Conservation (phyloP, 2,329 filamentous ascomycete species). For the Colletotrichum karsti region DNA sequence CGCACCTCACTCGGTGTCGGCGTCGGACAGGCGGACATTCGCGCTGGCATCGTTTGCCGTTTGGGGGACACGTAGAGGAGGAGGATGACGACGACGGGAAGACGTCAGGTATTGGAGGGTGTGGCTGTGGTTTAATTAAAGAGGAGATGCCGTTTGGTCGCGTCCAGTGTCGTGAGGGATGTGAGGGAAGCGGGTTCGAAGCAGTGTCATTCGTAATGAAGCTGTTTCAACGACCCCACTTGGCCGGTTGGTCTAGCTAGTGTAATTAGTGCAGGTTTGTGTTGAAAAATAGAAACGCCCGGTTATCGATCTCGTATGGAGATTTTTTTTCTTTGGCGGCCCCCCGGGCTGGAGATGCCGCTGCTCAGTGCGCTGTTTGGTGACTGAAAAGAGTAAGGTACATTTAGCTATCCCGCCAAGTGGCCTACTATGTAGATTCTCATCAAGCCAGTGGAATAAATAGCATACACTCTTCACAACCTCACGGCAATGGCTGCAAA, state of each 20-base stretch:
- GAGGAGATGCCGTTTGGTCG: slow-evolving; percentile 7
- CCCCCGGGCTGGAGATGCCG: background rate
- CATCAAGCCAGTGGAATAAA: too few species aligned
- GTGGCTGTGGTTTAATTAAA: slow-evolving; percentile 27
- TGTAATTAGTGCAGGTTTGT: background rate
- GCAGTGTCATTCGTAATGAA: slow-evolving; percentile 28
- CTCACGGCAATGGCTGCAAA: background rate
- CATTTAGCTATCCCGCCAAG: background rate
- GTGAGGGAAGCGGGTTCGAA: background rate
- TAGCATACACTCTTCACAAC: background rate
- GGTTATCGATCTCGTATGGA: slow-evolving; percentile 29
- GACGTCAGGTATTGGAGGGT: background rate
- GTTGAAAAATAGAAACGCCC: slow-evolving; percentile 27
- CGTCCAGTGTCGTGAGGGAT: background rate
- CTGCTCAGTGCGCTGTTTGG: background rate
- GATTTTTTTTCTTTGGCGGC: background rate
- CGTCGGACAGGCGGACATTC: background rate
- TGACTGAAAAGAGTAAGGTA: slow-evolving; percentile 12
- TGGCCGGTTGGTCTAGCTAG: background rate
- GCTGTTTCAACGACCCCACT: slow-evolving; percentile 29
- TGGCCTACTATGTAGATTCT: background rate
- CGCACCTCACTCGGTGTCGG: background rate
- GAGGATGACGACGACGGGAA: slow-evolving; percentile 10
- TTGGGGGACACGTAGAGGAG: background rate
- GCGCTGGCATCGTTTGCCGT: background rate